These are phyloP conservation scores for Cenchrus fungigraminus DNA, from an alignment of 176 grass and related monocot species.

Conservation along the genomic window DNA sequence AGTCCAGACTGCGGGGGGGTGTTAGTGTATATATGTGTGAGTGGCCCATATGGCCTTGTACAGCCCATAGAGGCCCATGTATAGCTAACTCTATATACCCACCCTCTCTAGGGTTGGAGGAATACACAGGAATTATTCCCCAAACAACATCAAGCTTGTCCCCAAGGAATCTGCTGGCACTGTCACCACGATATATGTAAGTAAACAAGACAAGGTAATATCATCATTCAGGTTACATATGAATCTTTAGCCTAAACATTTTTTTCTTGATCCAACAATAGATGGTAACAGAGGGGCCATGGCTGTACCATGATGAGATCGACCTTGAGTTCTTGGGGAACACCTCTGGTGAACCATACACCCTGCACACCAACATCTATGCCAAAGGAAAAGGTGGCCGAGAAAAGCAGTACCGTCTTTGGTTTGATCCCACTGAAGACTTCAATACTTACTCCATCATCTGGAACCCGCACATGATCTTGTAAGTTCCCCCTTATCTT, in stretches of 20 bases:
- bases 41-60: too few relatives aligned
- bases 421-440: conserved; percentile 76
- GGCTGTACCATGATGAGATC: conserved; percentile 55
- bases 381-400: conserved; percentile 54
- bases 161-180: conserved; percentile 61
- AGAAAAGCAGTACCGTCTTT: conserved; percentile 66
- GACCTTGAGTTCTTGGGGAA: conserved; percentile 79
- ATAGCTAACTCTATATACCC: too few relatives aligned
- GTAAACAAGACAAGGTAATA: neutral
- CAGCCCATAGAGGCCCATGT: too few relatives aligned
- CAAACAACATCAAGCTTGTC: conserved; percentile 48
- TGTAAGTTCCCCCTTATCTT: conserved; percentile 40
- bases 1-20: too few relatives aligned
- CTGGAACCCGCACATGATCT: conserved; percentile 59
- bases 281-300: conserved; percentile 48
- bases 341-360: conserved; percentile 54
- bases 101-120: too few relatives aligned
- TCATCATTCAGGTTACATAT: neutral
- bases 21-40: too few relatives aligned
- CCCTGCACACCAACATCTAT: conserved; percentile 75
- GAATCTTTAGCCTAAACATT: conserved; percentile 39
- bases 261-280: neutral
- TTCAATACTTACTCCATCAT: conserved; percentile 72
- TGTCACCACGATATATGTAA: conserved; percentile 65
- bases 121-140: too few relatives aligned